Evolutionary conservation across 805 yeast genomes (phyloP), one percentile per base, ranked within the genome.

Genomic region (Nakazawaea ishiwadae): DNA sequence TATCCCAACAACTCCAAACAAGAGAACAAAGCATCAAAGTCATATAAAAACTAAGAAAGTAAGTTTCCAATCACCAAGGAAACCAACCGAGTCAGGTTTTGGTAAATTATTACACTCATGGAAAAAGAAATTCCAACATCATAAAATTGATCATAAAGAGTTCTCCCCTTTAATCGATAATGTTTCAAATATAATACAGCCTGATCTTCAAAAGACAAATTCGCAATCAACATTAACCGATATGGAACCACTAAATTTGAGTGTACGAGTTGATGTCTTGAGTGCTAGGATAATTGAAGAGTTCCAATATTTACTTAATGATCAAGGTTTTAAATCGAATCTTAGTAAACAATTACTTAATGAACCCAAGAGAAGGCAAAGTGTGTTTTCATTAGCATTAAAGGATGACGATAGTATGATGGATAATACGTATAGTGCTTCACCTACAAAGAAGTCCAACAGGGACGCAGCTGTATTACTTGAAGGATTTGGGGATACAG

Each of bases 201-300:
- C 47, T 2, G 37, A 39, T 17, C 32, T 23, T 9, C 47, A 45
- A 32, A 54, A 49, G 18, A 32, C 40, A n/a, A 47, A 29, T 18
- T 37, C 40, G 9, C 27, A 32, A 20, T 18, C 39, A 10, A 40
- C 44, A 12, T 18, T 40, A 28, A 31, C 31, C 15, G 38, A 27
- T 23, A n/a, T n/a, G n/a, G n/a, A n/a, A n/a, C n/a, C 30, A n/a
- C 20, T 50, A 15, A 29, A 34, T 18, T 40, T 40, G 28, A 35
- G 37, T 26, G 24, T 21, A 9, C 71, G 78, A 48, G 69, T 78
- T 44, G 91, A 84, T 58, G 63, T 81, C 7, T 58, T 84, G 43
- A 78, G 87, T 56, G 87, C 87, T 2, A 66, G 88, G 53, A 78
- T 84, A 2, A 71, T 82, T 20, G 83, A 79, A 49, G 90, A 84